A percentile compares a stretch with the other conserved stretches of the same genome.
Evolutionary conservation across 1,284 basidiomycete genomes (phyloP).

Genomic region (Ganoderma multipileum): DNA sequence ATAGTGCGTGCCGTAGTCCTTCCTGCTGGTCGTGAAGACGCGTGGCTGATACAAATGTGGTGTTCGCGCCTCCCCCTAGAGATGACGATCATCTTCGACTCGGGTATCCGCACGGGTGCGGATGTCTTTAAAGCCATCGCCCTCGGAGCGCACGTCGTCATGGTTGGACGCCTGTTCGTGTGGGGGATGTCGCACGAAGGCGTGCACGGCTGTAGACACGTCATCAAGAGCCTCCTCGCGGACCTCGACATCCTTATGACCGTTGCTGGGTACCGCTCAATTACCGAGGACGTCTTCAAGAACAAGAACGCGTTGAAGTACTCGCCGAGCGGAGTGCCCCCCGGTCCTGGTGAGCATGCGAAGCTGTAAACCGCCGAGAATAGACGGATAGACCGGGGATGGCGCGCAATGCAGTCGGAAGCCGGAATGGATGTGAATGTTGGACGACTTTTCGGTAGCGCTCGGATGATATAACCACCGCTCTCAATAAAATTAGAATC

Average conservation of each 20-base stretch:
- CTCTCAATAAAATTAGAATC: neutral
- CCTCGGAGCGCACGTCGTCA: constrained; percentile 53
- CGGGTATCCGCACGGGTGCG: constrained; percentile 59
- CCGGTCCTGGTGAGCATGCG: constrained; percentile 46
- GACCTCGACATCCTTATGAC: constrained; percentile 67
- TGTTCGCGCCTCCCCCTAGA: constrained; percentile 41
- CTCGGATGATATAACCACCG: neutral
- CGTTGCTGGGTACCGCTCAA: constrained; percentile 52
- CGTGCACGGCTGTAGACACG: constrained; percentile 57
- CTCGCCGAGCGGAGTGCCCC: constrained; percentile 47
- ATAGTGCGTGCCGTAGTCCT: constrained; percentile 43
- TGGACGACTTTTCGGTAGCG: neutral
- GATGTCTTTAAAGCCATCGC: constrained; percentile 67
- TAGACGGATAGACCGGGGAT: neutral
- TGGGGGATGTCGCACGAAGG: constrained; percentile 61
- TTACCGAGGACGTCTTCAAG: constrained; percentile 45
- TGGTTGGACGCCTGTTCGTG: constrained; percentile 54
- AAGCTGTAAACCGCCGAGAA: constrained; percentile 39
- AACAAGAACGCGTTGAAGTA: constrained; percentile 46
- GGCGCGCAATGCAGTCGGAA: neutral
- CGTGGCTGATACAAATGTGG: neutral
- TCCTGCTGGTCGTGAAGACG: neutral
- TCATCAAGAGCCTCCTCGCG: constrained; percentile 65
- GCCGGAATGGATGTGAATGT: neutral
- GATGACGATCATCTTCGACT: constrained; percentile 68